A percentile compares a stretch with the other conserved stretches of the same genome.
phyloP scores from a whole-genome alignment of 192 early-diverging fungal species.

The Backusella parvicylindrica region DNA sequence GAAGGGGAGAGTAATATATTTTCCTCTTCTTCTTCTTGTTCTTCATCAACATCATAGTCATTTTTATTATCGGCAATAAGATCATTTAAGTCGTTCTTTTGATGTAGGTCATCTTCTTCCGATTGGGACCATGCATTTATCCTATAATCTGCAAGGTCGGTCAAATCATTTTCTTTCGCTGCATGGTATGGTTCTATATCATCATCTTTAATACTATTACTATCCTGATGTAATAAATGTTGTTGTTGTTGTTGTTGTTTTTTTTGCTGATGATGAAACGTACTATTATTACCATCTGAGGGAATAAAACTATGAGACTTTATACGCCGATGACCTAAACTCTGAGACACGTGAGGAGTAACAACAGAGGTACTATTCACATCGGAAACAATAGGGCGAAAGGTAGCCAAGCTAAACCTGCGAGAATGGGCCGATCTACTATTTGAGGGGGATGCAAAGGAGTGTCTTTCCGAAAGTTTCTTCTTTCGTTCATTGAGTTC shows the following conservation, averaged over 20 bases:
- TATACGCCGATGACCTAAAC: constrained; percentile 10
- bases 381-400: not conserved
- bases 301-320: not conserved
- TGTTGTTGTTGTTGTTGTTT: not conserved
- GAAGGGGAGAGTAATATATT: not conserved
- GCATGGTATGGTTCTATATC: not conserved
- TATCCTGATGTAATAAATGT: not conserved
- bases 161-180: not conserved
- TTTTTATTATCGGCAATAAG: not conserved
- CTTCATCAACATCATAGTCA: not conserved
- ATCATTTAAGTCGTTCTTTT: not conserved
- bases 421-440: not conserved
- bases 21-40: not conserved
- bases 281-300: not conserved
- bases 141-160: not conserved
- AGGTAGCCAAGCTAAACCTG: not conserved
- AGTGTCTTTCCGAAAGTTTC: not conserved
- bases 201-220: not conserved
- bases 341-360: not conserved
- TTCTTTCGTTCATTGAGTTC: constrained; percentile 1
- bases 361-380: not conserved
- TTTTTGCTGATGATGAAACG: not conserved
- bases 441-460: not conserved
- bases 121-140: not conserved
- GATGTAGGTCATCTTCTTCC: not conserved